Conservation (phyloP, 148 eudicot genomes). For the Dysphania ambrosioides region DNA sequence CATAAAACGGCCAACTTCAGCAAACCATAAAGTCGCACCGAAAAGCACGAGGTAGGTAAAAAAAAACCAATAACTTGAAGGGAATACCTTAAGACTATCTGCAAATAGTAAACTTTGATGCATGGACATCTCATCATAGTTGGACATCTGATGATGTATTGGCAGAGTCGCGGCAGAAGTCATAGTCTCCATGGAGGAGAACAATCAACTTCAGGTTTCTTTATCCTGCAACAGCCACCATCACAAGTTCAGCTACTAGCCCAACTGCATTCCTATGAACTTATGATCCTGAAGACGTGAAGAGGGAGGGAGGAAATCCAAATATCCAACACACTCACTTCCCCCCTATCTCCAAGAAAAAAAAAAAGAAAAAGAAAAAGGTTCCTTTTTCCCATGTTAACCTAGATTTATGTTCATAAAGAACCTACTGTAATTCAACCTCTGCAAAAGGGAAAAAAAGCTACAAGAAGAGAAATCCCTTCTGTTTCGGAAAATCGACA, state of each 20-base stretch:
- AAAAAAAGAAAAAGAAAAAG: no score
- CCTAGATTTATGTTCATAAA: constrained; percentile 10
- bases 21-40: no score
- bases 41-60: no score
- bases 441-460: neutral
- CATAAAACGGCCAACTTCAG: neutral
- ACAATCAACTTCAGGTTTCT: constrained; percentile 18
- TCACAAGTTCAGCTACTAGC: constrained; percentile 12
- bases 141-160: constrained; percentile 48
- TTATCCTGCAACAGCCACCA: constrained; percentile 35
- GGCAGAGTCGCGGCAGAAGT: constrained; percentile 39
- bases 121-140: constrained; percentile 79
- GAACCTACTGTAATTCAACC: constrained; percentile 12
- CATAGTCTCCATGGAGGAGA: constrained; percentile 55
- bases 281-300: no score
- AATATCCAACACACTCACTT: constrained; percentile 1
- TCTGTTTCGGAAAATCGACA: constrained; percentile 11
- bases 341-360: neutral
- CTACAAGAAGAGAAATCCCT: neutral
- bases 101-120: constrained; percentile 82
- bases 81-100: constrained; percentile 82
- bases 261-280: neutral
- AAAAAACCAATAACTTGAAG: no score
- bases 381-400: constrained; percentile 3
- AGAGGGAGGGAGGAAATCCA: constrained; percentile 7